Conservation (phyloP, 805 yeast species). For the Gaillardinia entomophila region DNA sequence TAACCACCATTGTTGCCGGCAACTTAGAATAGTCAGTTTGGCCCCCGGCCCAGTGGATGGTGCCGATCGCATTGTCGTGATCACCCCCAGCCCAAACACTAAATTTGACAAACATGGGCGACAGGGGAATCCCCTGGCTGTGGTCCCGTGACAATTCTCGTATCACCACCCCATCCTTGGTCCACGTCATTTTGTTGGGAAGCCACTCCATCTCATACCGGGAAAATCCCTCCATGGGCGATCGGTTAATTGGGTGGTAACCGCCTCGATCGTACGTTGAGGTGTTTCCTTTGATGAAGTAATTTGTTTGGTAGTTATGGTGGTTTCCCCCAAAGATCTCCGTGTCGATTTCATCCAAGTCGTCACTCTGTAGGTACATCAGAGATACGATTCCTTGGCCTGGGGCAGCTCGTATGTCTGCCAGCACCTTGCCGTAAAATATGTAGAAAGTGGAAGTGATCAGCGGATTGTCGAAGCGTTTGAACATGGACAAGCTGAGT, state of each 20-base stretch:
- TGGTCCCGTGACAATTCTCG: constrained; percentile 13
- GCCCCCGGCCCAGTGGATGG: constrained; percentile 14
- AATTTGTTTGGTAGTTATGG: constrained; percentile 29
- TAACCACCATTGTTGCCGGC: constrained; percentile 10
- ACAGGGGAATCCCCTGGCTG: constrained; percentile 25
- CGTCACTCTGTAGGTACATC: constrained; percentile 37
- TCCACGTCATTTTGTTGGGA: constrained; percentile 23
- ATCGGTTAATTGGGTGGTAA: constrained; percentile 18
- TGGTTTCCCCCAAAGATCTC: constrained; percentile 34
- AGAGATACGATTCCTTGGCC: constrained; percentile 35
- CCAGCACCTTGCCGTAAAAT: constrained; percentile 32
- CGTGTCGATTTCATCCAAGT: constrained; percentile 37
- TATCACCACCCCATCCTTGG: constrained; percentile 19
- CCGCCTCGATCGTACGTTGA: constrained; percentile 29
- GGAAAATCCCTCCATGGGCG: constrained; percentile 21
- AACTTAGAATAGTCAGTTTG: constrained; percentile 7
- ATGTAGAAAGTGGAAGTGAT: constrained; percentile 23
- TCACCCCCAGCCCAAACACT: constrained; percentile 43
- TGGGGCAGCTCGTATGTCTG: constrained; percentile 23
- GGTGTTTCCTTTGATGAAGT: constrained; percentile 34
- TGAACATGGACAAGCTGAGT: constrained; percentile 7
- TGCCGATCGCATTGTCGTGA: constrained; percentile 14
- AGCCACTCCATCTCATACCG: constrained; percentile 35
- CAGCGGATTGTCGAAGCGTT: constrained; percentile 28
- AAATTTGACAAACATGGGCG: constrained; percentile 31